Base-by-base conservation (phyloP, 2,329 filamentous ascomycete species). In the Epichloe amarillans region DNA sequence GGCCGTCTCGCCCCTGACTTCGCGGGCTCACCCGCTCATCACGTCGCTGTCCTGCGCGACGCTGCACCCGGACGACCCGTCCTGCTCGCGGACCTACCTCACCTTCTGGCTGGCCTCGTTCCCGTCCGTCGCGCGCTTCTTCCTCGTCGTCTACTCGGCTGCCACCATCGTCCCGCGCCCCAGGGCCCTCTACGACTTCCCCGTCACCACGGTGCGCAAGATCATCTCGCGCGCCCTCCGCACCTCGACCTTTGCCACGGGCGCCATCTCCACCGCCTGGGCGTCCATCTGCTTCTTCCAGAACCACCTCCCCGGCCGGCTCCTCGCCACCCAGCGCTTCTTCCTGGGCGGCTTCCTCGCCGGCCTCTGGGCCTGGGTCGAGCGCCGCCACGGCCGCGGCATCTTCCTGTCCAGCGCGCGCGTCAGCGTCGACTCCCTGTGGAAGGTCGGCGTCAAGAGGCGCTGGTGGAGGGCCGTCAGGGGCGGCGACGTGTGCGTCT, bases 381-480 rank as follows among this genome's bases (percentile, higher is more conserved):
- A 89, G 62, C 73, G 83, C 43, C 72, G 73, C 47, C 71, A 76
- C 53, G 79, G 83, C 41, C 71, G 86, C 15, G 74, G 76, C 1
- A 77, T 87, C 50, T 95, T 94, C 66, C 60, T 96, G 54, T 93
- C 93, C 66, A 83, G 80, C 56, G 80, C 86, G 33, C 77, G 90
- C 2, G 71, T 83, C n/a, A 88, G 84, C 53, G 73, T 95, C 33
- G 86, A 95, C 64, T 87, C 81, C 38, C 67, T 89, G 44, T 97
- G 89, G 88, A 95, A 95, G 72, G 88, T 95, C 0, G 89, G 90
- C n/a, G 80, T 86, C 50, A 97, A 97, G 80, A 74, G 84, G 36
- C 79, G 88, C 1, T 88, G 88, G 81, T 95, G 91, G 88, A 81
- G 77, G 56, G 87, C 87, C 11, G 76, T 93, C 64, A 80, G 77